Conservation (phyloP, 306 rosid genomes). For the Prunus salicina region DNA sequence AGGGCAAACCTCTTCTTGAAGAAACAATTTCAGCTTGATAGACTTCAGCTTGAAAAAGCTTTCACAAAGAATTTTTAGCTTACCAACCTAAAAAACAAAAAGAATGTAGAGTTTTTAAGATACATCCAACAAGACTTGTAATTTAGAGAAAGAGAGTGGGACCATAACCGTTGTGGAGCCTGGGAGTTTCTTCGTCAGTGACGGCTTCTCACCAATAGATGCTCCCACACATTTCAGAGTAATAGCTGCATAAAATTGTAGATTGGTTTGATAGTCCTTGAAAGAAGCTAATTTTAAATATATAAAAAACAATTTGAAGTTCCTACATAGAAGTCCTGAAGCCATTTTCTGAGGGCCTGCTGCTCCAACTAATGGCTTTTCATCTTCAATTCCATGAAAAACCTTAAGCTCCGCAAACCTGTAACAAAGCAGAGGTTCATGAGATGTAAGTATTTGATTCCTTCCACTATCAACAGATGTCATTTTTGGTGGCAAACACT, state of each 20-base stretch:
- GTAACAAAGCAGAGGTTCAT: conserved; percentile 19
- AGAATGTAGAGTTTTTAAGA: conserved; percentile 15
- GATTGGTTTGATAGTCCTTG: not conserved
- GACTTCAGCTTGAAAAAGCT: conserved; percentile 89
- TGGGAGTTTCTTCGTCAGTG: conserved; percentile 77
- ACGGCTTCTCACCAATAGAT: conserved; percentile 85
- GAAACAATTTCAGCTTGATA: conserved; percentile 65
- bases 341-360: conserved; percentile 75
- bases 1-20: conserved; percentile 78
- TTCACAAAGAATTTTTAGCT: conserved; percentile 84
- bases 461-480: not conserved
- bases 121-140: conserved; percentile 21
- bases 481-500: not conserved
- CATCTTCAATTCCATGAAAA: conserved; percentile 83
- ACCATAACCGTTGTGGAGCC: conserved; percentile 69
- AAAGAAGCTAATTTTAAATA: not conserved
- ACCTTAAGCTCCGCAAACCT: conserved; percentile 77
- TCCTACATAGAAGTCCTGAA: conserved; percentile 74
- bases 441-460: conserved; percentile 4
- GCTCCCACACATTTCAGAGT: conserved; percentile 87
- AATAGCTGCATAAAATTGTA: conserved; percentile 63
- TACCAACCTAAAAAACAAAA: conserved; percentile 59
- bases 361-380: conserved; percentile 43
- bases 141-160: not conserved
- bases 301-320: not conserved